Conservation (phyloP, 306 rosid species). For the Quercus gilva region DNA sequence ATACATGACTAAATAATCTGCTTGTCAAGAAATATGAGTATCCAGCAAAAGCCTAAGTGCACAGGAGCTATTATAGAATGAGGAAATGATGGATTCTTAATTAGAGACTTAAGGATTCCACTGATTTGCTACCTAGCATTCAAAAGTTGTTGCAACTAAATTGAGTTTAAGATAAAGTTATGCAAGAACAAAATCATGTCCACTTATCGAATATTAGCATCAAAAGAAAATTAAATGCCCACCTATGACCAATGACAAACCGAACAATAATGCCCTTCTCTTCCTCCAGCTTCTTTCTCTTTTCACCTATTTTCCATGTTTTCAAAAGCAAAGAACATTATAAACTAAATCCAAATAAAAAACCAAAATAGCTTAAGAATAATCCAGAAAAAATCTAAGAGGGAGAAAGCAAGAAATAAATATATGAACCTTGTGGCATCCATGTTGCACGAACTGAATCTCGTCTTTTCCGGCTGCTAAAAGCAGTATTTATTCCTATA, state of each 20-base stretch:
- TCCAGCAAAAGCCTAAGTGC: not conserved
- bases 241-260: conserved; percentile 97
- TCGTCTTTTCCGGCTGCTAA: conserved; percentile 97
- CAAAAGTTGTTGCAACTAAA: not conserved
- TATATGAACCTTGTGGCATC: conserved; percentile 87
- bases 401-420: not conserved
- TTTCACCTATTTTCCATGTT: conserved; percentile 64
- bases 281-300: conserved; percentile 90
- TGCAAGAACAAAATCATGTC: not conserved
- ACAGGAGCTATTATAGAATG: not conserved
- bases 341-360: conserved; percentile 13
- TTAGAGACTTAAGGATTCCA: not conserved
- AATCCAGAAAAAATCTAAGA: not conserved
- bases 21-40: not conserved
- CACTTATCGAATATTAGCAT: conserved; percentile 2
- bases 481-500: conserved; percentile 91
- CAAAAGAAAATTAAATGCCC: conserved; percentile 18
- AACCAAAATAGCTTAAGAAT: not conserved
- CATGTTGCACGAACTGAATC: conserved; percentile 95
- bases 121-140: not conserved
- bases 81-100: not conserved
- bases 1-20: not conserved
- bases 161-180: not conserved
- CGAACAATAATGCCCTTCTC: conserved; percentile 94
- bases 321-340: conserved; percentile 40